These are phyloP conservation scores for Flaveria ramosissima DNA, from an alignment of 129 eudicot species.

Conservation along the genomic window DNA sequence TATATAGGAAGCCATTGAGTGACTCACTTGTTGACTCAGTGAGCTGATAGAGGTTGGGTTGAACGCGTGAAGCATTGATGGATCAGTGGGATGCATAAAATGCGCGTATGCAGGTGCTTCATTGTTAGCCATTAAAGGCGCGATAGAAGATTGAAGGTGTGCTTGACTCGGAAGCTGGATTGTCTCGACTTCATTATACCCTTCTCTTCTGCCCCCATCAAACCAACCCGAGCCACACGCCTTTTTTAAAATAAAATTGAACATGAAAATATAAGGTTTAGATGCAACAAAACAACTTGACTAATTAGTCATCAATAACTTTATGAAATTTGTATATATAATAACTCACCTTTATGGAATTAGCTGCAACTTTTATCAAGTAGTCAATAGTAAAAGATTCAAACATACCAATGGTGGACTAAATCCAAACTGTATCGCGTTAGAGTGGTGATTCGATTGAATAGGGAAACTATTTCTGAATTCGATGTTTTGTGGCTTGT, in stretches of 20 bases:
- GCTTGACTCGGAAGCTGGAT: slow-evolving; percentile 64
- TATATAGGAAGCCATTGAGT: neutral
- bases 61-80: slow-evolving; percentile 44
- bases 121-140: slow-evolving; percentile 33
- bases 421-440: slow-evolving; percentile 41
- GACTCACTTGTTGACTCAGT: slow-evolving; percentile 52
- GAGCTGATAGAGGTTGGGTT: slow-evolving; percentile 47
- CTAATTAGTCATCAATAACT: neutral
- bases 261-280: neutral
- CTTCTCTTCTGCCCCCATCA: slow-evolving; percentile 48
- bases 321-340: neutral
- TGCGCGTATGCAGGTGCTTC: slow-evolving; percentile 40
- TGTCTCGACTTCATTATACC: slow-evolving; percentile 52
- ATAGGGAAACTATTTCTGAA: slow-evolving; percentile 24
- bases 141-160: slow-evolving; percentile 46
- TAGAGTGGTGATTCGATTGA: slow-evolving; percentile 29
- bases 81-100: slow-evolving; percentile 39
- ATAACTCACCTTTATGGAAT: neutral
- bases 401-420: slow-evolving; percentile 46
- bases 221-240: slow-evolving; percentile 28
- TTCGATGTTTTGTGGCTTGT: slow-evolving; percentile 32
- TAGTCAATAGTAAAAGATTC: no score
- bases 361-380: neutral
- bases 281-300: neutral
- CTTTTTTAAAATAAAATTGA: neutral